These are phyloP conservation scores for Mortierella sp. DNA, from an alignment of 371 early-diverging fungal species.

Conservation along the genomic window DNA sequence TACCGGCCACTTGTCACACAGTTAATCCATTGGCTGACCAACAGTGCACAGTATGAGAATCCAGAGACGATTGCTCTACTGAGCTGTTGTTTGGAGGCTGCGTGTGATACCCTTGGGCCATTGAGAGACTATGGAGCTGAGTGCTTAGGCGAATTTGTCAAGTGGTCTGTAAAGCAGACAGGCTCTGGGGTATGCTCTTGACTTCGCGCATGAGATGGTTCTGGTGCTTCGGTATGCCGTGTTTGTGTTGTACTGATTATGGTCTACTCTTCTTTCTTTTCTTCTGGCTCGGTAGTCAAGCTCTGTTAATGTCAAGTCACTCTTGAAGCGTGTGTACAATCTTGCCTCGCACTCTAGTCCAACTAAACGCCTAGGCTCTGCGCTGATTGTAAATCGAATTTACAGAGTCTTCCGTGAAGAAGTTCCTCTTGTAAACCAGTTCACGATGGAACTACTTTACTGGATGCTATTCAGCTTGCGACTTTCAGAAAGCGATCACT, in stretches of 20 bases:
- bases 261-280: not conserved
- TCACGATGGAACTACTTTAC: constrained; percentile 75
- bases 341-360: constrained; percentile 69
- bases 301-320: constrained; percentile 73
- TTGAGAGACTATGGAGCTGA: constrained; percentile 82
- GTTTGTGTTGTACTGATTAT: not conserved
- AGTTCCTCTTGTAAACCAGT: constrained; percentile 65
- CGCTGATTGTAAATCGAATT: constrained; percentile 77
- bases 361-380: constrained; percentile 75
- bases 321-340: constrained; percentile 75
- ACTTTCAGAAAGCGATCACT: constrained; percentile 72
- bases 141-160: constrained; percentile 78
- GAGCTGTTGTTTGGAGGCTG: constrained; percentile 74
- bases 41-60: constrained; percentile 76
- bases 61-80: constrained; percentile 80
- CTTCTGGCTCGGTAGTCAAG: constrained; percentile 42
- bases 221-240: too few relatives aligned
- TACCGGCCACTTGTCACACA: constrained; percentile 71
- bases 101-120: constrained; percentile 64
- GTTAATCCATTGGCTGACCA: constrained; percentile 85
- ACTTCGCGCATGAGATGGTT: constrained; percentile 14
- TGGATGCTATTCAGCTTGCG: constrained; percentile 72
- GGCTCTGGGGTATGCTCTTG: constrained; percentile 51
- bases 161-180: constrained; percentile 80
- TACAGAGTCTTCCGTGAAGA: constrained; percentile 77